phyloP scores from a whole-genome alignment of 208 protist genomes.

The Herpetomonas tarakana region DNA sequence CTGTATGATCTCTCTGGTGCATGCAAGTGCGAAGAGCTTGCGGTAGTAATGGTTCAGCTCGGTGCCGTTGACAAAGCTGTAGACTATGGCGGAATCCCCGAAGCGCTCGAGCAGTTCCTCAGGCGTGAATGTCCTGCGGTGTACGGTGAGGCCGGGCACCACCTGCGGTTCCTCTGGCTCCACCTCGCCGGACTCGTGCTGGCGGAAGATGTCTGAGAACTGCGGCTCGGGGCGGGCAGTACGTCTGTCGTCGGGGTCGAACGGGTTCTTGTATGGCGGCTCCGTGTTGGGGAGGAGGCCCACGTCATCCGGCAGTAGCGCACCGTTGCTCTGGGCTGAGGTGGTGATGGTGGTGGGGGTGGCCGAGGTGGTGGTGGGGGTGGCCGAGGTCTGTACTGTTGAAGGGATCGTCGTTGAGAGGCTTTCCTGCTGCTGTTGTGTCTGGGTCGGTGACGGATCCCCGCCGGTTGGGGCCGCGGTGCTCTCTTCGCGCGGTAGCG shows the following conservation, averaged over 20 bases:
- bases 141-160: conserved; percentile 24
- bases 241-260: background rate
- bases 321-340: too few relatives aligned
- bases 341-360: too few relatives aligned
- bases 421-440: too few relatives aligned
- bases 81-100: conserved; percentile 87
- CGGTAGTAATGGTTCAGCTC: conserved; percentile 71
- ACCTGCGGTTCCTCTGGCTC: conserved; percentile 23
- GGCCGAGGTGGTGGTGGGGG: too few relatives aligned
- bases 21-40: conserved; percentile 4
- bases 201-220: background rate
- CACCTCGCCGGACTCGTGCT: conserved; percentile 16
- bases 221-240: conserved; percentile 1
- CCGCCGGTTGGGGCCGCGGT: too few relatives aligned
- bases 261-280: background rate
- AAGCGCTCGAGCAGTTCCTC: conserved; percentile 26
- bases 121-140: conserved; percentile 24
- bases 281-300: background rate
- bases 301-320: background rate
- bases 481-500: too few relatives aligned
- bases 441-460: too few relatives aligned
- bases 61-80: conserved; percentile 96
- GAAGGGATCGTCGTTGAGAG: too few relatives aligned
- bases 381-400: too few relatives aligned
- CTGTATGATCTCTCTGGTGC: conserved; percentile 1